phyloP scores from a whole-genome alignment of 2,329 filamentous ascomycete genomes.

The Cladophialophora exuberans region DNA sequence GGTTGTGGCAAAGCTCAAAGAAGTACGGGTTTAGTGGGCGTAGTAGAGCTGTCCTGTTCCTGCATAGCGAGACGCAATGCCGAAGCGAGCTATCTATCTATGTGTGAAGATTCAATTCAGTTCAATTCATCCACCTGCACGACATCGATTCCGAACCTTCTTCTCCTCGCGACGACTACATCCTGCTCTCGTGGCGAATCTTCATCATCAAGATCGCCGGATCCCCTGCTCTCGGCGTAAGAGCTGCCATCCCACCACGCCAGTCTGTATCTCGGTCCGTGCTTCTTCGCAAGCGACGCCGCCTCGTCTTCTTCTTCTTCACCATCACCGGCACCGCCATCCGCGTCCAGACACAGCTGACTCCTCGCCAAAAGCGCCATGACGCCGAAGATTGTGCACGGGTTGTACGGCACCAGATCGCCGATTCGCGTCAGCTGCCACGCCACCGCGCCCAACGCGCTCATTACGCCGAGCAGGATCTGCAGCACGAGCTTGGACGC shows the following conservation, averaged over 20 bases:
- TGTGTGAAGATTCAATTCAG: slow-evolving; percentile 1
- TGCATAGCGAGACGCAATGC: too few relatives aligned
- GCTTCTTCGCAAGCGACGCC: background rate
- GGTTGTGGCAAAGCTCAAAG: too few relatives aligned
- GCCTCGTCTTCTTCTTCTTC: background rate
- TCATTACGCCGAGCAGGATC: slow-evolving; percentile 23
- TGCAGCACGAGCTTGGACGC: slow-evolving; percentile 26
- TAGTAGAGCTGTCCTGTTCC: too few relatives aligned
- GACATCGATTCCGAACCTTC: slow-evolving; percentile 25
- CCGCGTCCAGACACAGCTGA: slow-evolving; percentile 11
- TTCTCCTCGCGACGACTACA: too few relatives aligned
- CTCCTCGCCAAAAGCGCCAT: slow-evolving; percentile 23
- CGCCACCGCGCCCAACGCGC: slow-evolving; percentile 10
- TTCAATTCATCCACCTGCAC: background rate
- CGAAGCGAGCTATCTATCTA: background rate
- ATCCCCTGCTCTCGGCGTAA: background rate
- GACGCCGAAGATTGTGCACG: slow-evolving; percentile 29
- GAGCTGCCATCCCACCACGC: slow-evolving; percentile 7
- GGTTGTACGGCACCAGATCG: slow-evolving; percentile 22
- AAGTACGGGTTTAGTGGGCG: too few relatives aligned
- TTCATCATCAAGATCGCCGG: too few relatives aligned
- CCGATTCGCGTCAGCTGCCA: background rate
- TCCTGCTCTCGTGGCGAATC: too few relatives aligned
- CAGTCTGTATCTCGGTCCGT: background rate
- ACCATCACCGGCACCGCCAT: background rate